Base-by-base conservation (phyloP, 1,139 yeast genomes). In the Candida buenavistaensis region DNA sequence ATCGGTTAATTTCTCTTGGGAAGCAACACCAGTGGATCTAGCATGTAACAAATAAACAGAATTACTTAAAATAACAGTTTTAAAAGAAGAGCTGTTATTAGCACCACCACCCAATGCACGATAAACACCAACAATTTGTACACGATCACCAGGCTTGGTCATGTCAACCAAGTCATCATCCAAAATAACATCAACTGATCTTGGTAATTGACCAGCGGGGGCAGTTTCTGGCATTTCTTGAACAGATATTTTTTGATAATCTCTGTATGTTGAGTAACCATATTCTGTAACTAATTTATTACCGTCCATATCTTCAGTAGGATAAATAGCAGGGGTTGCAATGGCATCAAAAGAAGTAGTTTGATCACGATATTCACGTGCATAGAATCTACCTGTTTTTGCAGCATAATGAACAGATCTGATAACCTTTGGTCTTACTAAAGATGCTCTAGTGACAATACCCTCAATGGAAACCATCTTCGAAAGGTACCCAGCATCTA, bases 201-300 rank as follows among this genome's bases (percentile, higher is more conserved):
- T 73, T 26, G 99, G 98, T 44, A 92, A 71, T 62, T 92, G 98
- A 40, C 99, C 98, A 1, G 97, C 95, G 12, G 98, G 98, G 0
- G 98, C 97, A 47, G 84, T 76, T 64, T 92, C 99, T 1, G 98
- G 99, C 92, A 94, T 87, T 65, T 92, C 99, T 61, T 92, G 99
- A 24, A 92, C 84, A 0, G 96, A 80, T 23, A 92, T 75, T 29
- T 89, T 85, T 62, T 92, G 99, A 55, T 92, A 97, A 61, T 92
- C 98, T 50, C 92, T 75, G 57, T 88, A 92, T 14, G 95, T 88
- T 14, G 94, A 84, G 55, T 82, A 86, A 3, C 99, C 99, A 54
- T 87, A 92, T 57, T 92, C 98, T 0, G 97, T 90, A 22, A 78
- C 72, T 44, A 92, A 65, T 47, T 88, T 86, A 59, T 90, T 83